Percentiles rank a stretch among this genome's conserved stretches.
Evolutionary conservation across 208 protist species (phyloP).

Genomic region (Herpetomonas tarakana): DNA sequence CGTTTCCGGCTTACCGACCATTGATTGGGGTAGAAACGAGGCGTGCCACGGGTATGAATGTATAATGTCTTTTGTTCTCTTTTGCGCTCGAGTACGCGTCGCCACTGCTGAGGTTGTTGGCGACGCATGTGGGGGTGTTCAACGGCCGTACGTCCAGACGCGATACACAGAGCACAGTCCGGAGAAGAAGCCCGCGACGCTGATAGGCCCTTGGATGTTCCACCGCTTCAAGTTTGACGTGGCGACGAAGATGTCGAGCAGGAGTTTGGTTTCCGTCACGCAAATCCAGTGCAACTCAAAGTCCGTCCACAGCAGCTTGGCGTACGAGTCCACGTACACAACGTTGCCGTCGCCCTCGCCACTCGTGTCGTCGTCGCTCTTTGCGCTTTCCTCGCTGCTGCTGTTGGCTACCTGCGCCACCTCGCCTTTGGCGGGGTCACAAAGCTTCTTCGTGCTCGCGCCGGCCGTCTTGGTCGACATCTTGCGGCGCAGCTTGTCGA

Average conservation of each 20-base stretch:
- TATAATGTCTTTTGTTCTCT: too few relatives aligned
- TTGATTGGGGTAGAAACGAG: too few relatives aligned
- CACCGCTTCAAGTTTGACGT: constrained; percentile 51
- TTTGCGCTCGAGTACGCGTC: too few relatives aligned
- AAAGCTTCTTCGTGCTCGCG: background rate
- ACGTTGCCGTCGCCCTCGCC: constrained; percentile 42
- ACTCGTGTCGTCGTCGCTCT: constrained; percentile 14
- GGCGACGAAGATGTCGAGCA: constrained; percentile 88
- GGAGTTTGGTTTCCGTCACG: constrained; percentile 83
- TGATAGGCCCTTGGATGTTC: constrained; percentile 68
- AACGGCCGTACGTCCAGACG: constrained; percentile 90
- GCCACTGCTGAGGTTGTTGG: too few relatives aligned
- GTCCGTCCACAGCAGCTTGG: constrained; percentile 83
- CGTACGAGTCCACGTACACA: constrained; percentile 75
- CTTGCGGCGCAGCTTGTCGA: constrained; percentile 80
- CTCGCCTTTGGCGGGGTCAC: background rate
- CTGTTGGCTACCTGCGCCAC: background rate
- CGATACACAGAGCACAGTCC: constrained; percentile 87
- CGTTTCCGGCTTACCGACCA: too few relatives aligned
- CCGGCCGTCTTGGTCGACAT: constrained; percentile 20
- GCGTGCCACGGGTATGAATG: too few relatives aligned
- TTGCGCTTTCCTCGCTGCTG: background rate
- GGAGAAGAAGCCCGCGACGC: constrained; percentile 75
- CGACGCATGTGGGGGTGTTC: too few relatives aligned
- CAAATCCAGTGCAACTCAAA: constrained; percentile 91